Evolutionary conservation across 192 early-diverging fungal genomes (phyloP), one percentile per base, ranked within the genome.

Genomic region (Powellomyces hirtus): DNA sequence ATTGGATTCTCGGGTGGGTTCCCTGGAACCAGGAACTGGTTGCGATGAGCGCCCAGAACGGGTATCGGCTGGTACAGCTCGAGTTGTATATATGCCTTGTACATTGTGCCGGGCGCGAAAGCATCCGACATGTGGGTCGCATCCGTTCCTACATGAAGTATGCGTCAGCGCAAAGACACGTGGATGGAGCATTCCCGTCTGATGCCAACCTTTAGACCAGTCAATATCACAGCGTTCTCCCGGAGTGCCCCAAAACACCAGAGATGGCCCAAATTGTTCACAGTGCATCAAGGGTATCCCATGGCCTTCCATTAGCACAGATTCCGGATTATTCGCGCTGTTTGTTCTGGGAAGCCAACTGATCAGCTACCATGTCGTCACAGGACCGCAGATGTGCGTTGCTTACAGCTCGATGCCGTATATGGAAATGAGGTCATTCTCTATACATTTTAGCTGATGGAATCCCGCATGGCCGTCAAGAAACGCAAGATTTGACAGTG

Each of bases 381-480:
- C 22, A 13, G 33, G 26, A 1, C n/a, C 22, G 16, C 7, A 29
- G 22, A 67, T 67, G n/a, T 44, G 10, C 18, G 38, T n/a, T n/a
- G 61, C 67, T 10, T 30, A 69, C 67, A 61, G 26, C 55, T 71
- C 69, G 33, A 63, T 37, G 2, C 31, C 27, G 36, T 63, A 46
- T 1, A 71, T 71, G 16, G 45, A 18, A 1, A 35, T 16, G 14
- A 71, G 37, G 35, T 71, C 69, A 24, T 62, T 56, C 50, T 62
- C 69, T 5, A 71, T 40, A 27, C 59, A 62, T 13, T 63, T 62
- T 13, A 50, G 24, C 2, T 49, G 49, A 22, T 63, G 69, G 30
- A 71, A 63, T 27, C 60, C 69, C n/a, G 44, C 26, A 27, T 71
- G 52, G 4, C 18, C 40, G 40, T 71, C 69, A 20, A 71, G 69